Percentiles rank a stretch among this genome's conserved stretches.
Evolutionary conservation across 148 eudicot genomes (phyloP).

Genomic region (Camellia granthamiana): DNA sequence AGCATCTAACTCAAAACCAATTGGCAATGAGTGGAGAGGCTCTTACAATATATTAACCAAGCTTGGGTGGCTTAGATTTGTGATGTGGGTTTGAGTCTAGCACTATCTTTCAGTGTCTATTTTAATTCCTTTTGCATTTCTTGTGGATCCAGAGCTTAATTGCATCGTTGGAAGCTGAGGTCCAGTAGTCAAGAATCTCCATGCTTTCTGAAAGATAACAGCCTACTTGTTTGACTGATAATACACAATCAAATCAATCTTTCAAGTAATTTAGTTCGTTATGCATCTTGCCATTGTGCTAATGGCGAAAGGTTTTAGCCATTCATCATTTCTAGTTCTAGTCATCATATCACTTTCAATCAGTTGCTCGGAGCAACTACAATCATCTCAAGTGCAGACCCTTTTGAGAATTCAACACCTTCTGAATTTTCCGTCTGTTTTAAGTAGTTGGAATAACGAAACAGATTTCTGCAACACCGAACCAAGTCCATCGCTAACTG

Average conservation of each 20-base stretch:
- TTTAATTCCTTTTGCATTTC: conserved; percentile 6
- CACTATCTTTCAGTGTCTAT: not conserved
- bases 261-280: not conserved
- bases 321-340: conserved; percentile 23
- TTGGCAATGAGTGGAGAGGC: too few relatives aligned
- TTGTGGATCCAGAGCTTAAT: conserved; percentile 2
- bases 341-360: conserved; percentile 28
- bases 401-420: conserved; percentile 57
- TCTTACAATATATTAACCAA: too few relatives aligned
- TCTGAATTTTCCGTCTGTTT: conserved; percentile 49
- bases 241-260: conserved; percentile 3
- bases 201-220: not conserved
- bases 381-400: conserved; percentile 56
- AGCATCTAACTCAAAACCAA: too few relatives aligned
- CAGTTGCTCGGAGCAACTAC: conserved; percentile 38
- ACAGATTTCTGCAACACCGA: conserved; percentile 67
- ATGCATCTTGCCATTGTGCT: not conserved
- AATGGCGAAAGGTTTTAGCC: conserved; percentile 29
- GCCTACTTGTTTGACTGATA: not conserved
- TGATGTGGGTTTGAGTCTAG: too few relatives aligned
- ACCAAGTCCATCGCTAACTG: conserved; percentile 51
- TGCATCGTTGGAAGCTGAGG: not conserved
- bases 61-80: too few relatives aligned
- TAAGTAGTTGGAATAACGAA: conserved; percentile 54
- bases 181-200: not conserved